These are phyloP conservation scores for Xylaria sp. DNA, from an alignment of 2,329 filamentous ascomycete genomes.

Conservation along the genomic window DNA sequence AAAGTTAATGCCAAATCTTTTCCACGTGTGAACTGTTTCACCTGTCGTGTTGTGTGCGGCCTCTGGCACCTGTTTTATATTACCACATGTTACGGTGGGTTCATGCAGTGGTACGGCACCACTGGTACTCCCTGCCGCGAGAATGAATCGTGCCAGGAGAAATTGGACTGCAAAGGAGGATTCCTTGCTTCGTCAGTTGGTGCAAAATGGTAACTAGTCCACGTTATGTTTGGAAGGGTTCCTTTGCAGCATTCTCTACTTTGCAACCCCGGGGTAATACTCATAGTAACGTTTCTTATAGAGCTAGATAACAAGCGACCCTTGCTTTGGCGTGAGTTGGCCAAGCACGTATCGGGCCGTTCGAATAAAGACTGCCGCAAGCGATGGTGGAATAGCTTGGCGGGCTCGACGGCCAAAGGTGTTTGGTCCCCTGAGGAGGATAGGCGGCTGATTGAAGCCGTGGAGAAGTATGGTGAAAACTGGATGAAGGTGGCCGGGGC, in stretches of 20 bases:
- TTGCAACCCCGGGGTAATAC: not conserved
- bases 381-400: not conserved
- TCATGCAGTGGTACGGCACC: too few species aligned
- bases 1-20: too few species aligned
- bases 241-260: not conserved
- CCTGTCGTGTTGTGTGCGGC: too few species aligned
- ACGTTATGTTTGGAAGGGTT: too few species aligned
- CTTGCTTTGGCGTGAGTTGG: not conserved
- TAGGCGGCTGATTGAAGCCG: not conserved
- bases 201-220: not conserved
- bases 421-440: not conserved
- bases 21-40: too few species aligned
- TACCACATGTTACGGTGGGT: too few species aligned
- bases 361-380: conserved; percentile 2
- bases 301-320: not conserved
- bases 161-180: not conserved
- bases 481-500: not conserved
- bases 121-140: too few species aligned
- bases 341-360: not conserved
- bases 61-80: too few species aligned
- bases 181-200: not conserved
- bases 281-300: not conserved
- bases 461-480: not conserved
- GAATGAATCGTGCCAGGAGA: not conserved
- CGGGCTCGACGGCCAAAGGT: not conserved